These are phyloP conservation scores for Ogataea nonfermentans DNA, from an alignment of 805 yeast species.

Conservation along the genomic window DNA sequence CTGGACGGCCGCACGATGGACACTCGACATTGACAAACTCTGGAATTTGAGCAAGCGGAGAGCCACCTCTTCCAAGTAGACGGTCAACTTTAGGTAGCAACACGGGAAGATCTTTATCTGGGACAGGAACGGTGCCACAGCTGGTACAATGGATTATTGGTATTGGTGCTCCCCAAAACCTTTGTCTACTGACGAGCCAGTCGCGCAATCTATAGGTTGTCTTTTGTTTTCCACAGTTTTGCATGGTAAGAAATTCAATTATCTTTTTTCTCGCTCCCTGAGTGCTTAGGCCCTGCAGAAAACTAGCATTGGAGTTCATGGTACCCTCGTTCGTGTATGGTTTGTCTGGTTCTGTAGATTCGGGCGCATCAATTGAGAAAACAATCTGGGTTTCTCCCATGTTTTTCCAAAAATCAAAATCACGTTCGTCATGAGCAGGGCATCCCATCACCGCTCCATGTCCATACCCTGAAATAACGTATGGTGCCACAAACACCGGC, in stretches of 20 bases:
- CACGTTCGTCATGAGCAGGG: conserved; percentile 91
- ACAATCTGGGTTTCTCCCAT: conserved; percentile 49
- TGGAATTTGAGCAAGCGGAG: conserved; percentile 65
- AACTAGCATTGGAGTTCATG: conserved; percentile 47
- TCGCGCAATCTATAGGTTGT: conserved; percentile 73
- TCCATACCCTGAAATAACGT: conserved; percentile 81
- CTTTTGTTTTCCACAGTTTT: conserved; percentile 44
- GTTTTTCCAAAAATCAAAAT: conserved; percentile 71
- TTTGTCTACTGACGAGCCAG: conserved; percentile 92
- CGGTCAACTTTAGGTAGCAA: conserved; percentile 57
- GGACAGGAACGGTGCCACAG: conserved; percentile 94
- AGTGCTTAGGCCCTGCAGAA: conserved; percentile 48
- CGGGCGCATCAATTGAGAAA: conserved; percentile 45
- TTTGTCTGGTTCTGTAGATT: conserved; percentile 12
- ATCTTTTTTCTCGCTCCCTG: conserved; percentile 52
- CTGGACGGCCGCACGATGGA: conserved; percentile 72
- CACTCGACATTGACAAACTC: conserved; percentile 74
- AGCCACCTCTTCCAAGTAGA: conserved; percentile 48
- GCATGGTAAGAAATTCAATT: conserved; percentile 17
- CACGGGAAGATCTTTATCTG: conserved; percentile 84
- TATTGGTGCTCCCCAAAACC: conserved; percentile 99
- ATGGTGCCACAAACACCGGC: conserved; percentile 89
- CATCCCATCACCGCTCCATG: conserved; percentile 98
- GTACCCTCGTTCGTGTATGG: conserved; percentile 41
- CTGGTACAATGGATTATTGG: conserved; percentile 84